Base-by-base conservation (phyloP, 2,329 filamentous ascomycete species). In the Mariannaea elegans region DNA sequence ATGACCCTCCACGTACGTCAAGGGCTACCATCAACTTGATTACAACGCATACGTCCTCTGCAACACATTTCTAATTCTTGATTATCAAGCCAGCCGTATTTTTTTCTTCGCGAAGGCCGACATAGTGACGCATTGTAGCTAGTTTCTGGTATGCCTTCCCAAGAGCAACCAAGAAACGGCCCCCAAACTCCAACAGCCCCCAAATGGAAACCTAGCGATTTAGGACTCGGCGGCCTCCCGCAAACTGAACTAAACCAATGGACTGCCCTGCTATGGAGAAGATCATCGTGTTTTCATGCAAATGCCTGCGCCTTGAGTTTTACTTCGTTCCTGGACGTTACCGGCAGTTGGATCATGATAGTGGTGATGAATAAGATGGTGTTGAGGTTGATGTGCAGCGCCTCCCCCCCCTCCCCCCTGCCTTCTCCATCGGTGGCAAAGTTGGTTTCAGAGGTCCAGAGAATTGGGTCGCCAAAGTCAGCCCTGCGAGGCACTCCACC, bases 401-500 rank as follows among this genome's bases (percentile, higher is more conserved):
- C 38, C 13, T 32, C 44, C 56, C 55, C 56, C 46, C 41, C 42
- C 39, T 36, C 41, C 52, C 12, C 39, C 45, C 41, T 38, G 44
- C 44, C 42, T 27, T 9, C 24, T 9, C 9, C 24, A 44, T 13
- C 14, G 19, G 56, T 50, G 56, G 56, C 56, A 46, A 59, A 36
- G 45, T 54, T 14, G 13, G 50, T 50, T 54, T 54, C 56, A 55
- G 18, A 34, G 24, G 23, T 46, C 38, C 34, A 16, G 38, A 44
- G 36, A 29, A 13, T 13, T 31, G 52, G 42, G 19, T 16, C 21
- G 42, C 19, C 24, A 24, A 31, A 59, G 51, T 59, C 56, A 59
- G 56, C 56, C 56, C 56, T 59, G 56, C 54, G 56, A 59, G 56
- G 50, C 50, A 49, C 27, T 55, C 45, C 48, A 9, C 6, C 24